phyloP scores from a whole-genome alignment of 257 asterid species.

The Leptodermis oblonga region DNA sequence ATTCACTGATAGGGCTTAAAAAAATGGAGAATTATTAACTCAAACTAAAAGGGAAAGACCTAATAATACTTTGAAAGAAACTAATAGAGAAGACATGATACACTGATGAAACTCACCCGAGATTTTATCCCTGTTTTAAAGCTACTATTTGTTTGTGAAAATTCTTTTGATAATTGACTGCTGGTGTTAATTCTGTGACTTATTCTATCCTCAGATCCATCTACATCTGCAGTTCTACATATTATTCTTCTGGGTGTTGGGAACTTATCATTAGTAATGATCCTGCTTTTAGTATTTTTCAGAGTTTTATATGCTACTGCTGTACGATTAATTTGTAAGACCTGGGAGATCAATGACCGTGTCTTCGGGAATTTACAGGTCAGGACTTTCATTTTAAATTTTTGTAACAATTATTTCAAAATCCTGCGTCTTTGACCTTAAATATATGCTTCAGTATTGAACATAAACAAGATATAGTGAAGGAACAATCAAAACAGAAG shows the following conservation, averaged over 20 bases:
- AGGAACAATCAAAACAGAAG: not conserved
- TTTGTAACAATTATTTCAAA: not conserved
- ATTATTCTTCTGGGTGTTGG: not conserved
- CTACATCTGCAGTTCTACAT: not conserved
- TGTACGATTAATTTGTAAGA: slow-evolving; percentile 77
- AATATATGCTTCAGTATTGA: not conserved
- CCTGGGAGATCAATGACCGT: slow-evolving; percentile 94
- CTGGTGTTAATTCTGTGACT: slow-evolving; percentile 2
- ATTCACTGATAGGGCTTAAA: not conserved
- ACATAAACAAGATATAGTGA: not conserved
- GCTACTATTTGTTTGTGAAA: not conserved
- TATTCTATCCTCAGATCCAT: slow-evolving; percentile 1
- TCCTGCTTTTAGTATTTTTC: slow-evolving; percentile 20
- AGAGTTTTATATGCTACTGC: slow-evolving; percentile 81
- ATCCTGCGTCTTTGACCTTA: not conserved
- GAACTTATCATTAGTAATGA: slow-evolving; percentile 1
- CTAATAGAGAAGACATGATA: not conserved
- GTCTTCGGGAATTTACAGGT: slow-evolving; percentile 89
- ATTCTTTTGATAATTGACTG: not conserved
- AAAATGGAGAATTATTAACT: not conserved
- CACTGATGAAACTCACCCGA: not conserved
- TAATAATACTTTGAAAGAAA: not conserved
- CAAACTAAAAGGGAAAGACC: not conserved
- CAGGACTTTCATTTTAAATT: slow-evolving; percentile 22
- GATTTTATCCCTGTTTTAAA: not conserved